phyloP scores from a whole-genome alignment of 139 green algal genomes.

The Marvania coccoides region DNA sequence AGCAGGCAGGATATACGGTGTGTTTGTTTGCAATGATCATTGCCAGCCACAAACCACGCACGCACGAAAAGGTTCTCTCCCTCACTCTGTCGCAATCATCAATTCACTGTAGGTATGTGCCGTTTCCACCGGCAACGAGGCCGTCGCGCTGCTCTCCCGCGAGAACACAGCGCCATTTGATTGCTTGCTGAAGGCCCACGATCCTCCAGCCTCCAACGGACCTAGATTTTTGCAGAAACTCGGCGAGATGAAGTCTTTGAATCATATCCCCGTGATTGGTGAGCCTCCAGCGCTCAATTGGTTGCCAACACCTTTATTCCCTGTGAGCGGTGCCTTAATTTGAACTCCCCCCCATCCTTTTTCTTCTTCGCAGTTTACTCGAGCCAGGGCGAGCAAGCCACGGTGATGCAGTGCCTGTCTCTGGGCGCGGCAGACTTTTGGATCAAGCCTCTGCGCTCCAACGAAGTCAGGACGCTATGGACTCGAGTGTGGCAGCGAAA shows the following conservation, averaged over 20 bases:
- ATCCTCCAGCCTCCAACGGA: conserved; percentile 43
- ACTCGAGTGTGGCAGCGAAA: conserved; percentile 68
- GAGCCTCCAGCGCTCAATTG: neutral
- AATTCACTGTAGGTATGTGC: conserved; percentile 30
- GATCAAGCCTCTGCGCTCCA: conserved; percentile 73
- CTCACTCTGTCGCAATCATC: neutral
- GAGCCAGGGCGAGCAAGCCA: conserved; percentile 47
- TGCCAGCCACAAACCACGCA: too few relatives aligned
- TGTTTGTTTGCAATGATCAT: neutral
- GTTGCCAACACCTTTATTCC: too few relatives aligned
- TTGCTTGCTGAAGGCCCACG: conserved; percentile 66
- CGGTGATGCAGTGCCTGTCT: conserved; percentile 65
- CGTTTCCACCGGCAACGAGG: conserved; percentile 33
- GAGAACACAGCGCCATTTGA: conserved; percentile 16
- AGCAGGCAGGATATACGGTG: neutral
- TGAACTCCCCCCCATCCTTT: neutral
- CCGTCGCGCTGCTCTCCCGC: conserved; percentile 30
- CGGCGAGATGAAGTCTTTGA: conserved; percentile 14
- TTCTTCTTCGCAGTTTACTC: conserved; percentile 50
- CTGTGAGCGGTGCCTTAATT: neutral
- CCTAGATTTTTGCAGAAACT: conserved; percentile 46
- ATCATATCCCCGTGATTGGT: conserved; percentile 45
- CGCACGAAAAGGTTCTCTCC: too few relatives aligned
- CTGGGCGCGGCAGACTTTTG: conserved; percentile 82
- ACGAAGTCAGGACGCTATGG: conserved; percentile 82